phyloP scores from a whole-genome alignment of 495 filamentous ascomycete genomes.

The Hypoxylon lienhwacheense region DNA sequence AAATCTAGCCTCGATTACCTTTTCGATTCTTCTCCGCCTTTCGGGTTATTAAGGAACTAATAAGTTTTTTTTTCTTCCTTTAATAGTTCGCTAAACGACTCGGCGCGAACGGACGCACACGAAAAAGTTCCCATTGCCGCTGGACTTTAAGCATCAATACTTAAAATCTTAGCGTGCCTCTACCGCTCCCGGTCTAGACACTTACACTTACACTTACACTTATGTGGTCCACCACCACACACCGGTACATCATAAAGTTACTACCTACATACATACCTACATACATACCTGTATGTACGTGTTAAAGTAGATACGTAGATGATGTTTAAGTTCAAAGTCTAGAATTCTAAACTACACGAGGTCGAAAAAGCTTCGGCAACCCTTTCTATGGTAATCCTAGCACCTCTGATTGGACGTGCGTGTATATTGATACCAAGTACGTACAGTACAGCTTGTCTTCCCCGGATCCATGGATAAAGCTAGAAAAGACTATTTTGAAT shows the following conservation, averaged over 20 bases:
- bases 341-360: slow-evolving; percentile 21
- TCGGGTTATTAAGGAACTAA: slow-evolving; percentile 15
- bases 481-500: slow-evolving; percentile 33
- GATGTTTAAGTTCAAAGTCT: slow-evolving; percentile 4
- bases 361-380: slow-evolving; percentile 13
- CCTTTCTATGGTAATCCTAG: no score
- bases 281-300: neutral
- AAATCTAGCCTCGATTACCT: slow-evolving; percentile 6
- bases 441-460: slow-evolving; percentile 6
- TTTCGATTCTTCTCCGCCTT: slow-evolving; percentile 1
- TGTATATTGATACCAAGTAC: no score
- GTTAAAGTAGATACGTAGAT: neutral
- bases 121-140: slow-evolving; percentile 11
- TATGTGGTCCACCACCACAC: no score
- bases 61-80: slow-evolving; percentile 18
- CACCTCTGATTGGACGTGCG: slow-evolving; percentile 23
- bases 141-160: slow-evolving; percentile 9
- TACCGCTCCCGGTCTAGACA: no score
- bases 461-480: slow-evolving; percentile 32
- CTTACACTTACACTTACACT: no score
- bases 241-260: no score
- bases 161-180: no score
- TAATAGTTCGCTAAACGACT: slow-evolving; percentile 8
- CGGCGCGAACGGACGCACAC: slow-evolving; percentile 21
- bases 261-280: no score